Conservation (phyloP, 2,329 filamentous ascomycete species). For the Alternaria arbusti region DNA sequence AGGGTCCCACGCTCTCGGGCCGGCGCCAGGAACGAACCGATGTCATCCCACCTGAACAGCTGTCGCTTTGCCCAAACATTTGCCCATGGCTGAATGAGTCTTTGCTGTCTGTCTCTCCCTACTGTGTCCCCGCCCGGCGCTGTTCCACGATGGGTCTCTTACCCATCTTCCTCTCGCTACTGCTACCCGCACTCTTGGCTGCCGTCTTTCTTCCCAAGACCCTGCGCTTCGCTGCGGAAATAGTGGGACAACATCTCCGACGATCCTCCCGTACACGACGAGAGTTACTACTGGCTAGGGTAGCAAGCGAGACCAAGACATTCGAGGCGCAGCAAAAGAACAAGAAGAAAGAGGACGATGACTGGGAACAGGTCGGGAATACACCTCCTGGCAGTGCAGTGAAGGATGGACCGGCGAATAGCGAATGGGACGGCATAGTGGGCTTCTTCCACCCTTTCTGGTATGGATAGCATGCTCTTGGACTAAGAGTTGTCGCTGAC, state of each 20-base stretch:
- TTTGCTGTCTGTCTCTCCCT: background rate
- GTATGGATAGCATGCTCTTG: conserved; percentile 55
- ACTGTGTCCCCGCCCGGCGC: conserved; percentile 16
- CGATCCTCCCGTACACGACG: conserved; percentile 41
- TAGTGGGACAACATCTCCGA: conserved; percentile 40
- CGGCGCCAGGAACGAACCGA: conserved; percentile 21
- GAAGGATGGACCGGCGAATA: conserved; percentile 54
- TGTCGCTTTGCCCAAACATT: conserved; percentile 19
- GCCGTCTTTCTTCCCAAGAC: conserved; percentile 34
- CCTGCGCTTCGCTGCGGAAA: conserved; percentile 34
- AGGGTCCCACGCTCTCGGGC: conserved; percentile 24
- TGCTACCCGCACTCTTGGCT: conserved; percentile 28
- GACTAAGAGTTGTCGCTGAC: conserved; percentile 18
- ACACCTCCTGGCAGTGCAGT: conserved; percentile 54
- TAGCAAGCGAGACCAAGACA: conserved; percentile 37
- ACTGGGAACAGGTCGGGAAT: conserved; percentile 73
- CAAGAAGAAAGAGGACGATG: conserved; percentile 60
- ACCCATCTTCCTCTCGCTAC: conserved; percentile 33
- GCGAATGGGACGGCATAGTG: conserved; percentile 81
- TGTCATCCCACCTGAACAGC: conserved; percentile 36
- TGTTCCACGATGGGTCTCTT: conserved; percentile 35
- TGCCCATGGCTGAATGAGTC: conserved; percentile 12
- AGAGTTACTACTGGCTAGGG: conserved; percentile 42
- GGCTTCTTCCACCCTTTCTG: conserved; percentile 99
- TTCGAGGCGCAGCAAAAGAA: conserved; percentile 26